A percentile compares a stretch with the other conserved stretches of the same genome.
Evolutionary conservation across 2,329 filamentous ascomycete genomes (phyloP).

Genomic region (Fragosphaeria purpurea): DNA sequence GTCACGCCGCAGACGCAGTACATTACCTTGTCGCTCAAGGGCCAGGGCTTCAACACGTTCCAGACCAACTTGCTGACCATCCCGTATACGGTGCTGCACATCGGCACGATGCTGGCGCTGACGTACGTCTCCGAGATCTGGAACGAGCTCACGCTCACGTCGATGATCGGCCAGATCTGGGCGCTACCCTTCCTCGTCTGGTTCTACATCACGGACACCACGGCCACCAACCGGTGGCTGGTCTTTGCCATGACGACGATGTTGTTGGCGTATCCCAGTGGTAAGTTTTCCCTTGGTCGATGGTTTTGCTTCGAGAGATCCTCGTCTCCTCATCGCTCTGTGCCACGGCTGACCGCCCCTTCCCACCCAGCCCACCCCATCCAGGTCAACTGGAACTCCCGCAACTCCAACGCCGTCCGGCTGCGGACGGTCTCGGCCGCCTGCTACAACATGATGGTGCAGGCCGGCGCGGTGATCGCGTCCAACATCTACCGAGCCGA

Average conservation of each 20-base stretch:
- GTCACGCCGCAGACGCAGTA: conserved; percentile 39
- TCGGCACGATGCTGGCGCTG: conserved; percentile 26
- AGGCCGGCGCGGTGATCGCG: conserved; percentile 30
- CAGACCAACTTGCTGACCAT: conserved; percentile 54
- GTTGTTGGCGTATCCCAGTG: conserved; percentile 29
- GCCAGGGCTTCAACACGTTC: conserved; percentile 50
- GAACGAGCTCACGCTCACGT: conserved; percentile 39
- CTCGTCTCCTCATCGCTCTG: no score
- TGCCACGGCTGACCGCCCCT: no score
- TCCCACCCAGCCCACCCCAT: conserved; percentile 29
- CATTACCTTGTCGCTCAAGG: conserved; percentile 47
- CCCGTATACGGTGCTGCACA: conserved; percentile 32
- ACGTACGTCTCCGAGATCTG: conserved; percentile 33
- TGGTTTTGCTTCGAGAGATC: no score
- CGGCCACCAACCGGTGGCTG: conserved; percentile 28
- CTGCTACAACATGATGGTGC: conserved; percentile 49
- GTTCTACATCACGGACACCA: conserved; percentile 31
- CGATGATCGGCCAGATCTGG: conserved; percentile 36
- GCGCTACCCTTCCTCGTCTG: conserved; percentile 45
- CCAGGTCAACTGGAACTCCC: conserved; percentile 37
- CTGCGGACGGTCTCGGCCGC: conserved; percentile 53
- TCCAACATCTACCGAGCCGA: conserved; percentile 31
- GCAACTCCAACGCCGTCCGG: conserved; percentile 52
- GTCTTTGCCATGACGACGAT: conserved; percentile 31
- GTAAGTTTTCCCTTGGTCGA: no score